Evolutionary conservation across 345 rosid species (phyloP).

Genomic region (Firmiana major): DNA sequence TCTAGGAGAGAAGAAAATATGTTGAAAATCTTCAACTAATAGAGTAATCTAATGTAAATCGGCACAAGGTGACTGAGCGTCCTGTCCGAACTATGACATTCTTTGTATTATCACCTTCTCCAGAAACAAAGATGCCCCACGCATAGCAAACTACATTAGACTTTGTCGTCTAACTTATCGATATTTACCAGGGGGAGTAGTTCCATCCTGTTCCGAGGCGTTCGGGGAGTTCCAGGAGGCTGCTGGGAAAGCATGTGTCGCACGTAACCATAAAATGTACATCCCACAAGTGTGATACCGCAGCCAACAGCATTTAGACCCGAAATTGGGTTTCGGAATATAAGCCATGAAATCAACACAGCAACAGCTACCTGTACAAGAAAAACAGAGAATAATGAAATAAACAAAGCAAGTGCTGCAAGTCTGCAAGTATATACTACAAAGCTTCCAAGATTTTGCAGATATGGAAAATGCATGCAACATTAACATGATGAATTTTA

Average conservation of each 20-base stretch:
- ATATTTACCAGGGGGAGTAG: slow-evolving; percentile 82
- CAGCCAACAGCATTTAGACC: slow-evolving; percentile 88
- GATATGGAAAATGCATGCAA: background rate
- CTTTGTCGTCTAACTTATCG: slow-evolving; percentile 85
- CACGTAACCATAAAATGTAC: slow-evolving; percentile 93
- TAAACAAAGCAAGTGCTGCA: too few species aligned
- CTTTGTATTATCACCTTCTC: background rate
- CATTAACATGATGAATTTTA: background rate
- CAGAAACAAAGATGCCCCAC: slow-evolving; percentile 9
- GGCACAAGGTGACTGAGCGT: background rate
- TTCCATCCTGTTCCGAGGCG: slow-evolving; percentile 73
- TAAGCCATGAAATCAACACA: slow-evolving; percentile 86
- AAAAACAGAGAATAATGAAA: background rate
- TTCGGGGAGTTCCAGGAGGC: slow-evolving; percentile 75
- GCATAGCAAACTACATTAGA: slow-evolving; percentile 27
- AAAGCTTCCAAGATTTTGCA: background rate
- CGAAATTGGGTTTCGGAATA: slow-evolving; percentile 92
- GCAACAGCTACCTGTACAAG: slow-evolving; percentile 86
- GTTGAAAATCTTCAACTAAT: background rate
- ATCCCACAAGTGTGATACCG: slow-evolving; percentile 80
- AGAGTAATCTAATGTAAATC: slow-evolving; percentile 16
- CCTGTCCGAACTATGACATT: background rate
- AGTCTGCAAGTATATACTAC: background rate
- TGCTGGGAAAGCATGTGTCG: slow-evolving; percentile 86
- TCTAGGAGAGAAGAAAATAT: slow-evolving; percentile 3